Conservation (phyloP, 768 basidiomycete species). For the Hortiboletus campestris region DNA sequence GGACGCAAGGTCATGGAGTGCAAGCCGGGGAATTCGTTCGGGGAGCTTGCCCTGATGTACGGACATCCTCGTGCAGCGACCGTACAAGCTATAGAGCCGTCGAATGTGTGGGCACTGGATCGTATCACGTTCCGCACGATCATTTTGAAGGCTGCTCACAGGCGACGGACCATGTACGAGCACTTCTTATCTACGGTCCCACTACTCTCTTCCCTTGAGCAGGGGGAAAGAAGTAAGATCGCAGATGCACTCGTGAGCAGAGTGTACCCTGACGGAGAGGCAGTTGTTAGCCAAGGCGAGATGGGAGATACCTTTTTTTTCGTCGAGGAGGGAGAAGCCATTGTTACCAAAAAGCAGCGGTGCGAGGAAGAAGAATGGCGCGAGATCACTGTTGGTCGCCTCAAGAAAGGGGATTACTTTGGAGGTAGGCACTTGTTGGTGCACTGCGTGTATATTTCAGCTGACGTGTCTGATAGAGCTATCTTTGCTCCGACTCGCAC, state of each 20-base stretch:
- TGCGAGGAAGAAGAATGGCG: slow-evolving; percentile 55
- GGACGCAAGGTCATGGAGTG: slow-evolving; percentile 85
- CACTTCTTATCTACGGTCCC: slow-evolving; percentile 90
- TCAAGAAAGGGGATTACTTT: slow-evolving; percentile 95
- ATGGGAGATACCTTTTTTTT: slow-evolving; percentile 98
- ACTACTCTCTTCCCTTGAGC: slow-evolving; percentile 80
- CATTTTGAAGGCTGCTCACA: slow-evolving; percentile 88
- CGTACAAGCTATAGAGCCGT: slow-evolving; percentile 78
- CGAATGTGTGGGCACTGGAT: slow-evolving; percentile 92
- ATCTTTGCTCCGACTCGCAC: slow-evolving; percentile 82
- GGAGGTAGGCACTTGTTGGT: slow-evolving; percentile 63
- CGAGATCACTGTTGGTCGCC: slow-evolving; percentile 70
- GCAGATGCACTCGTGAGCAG: slow-evolving; percentile 90
- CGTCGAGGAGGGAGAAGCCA: slow-evolving; percentile 90
- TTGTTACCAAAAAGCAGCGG: slow-evolving; percentile 74
- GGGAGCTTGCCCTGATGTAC: slow-evolving; percentile 98
- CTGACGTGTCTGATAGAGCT: slow-evolving; percentile 58
- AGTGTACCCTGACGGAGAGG: slow-evolving; percentile 78
- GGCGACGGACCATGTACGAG: slow-evolving; percentile 94
- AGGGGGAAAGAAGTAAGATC: slow-evolving; percentile 92
- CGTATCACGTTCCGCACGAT: slow-evolving; percentile 98
- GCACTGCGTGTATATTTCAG: neutral
- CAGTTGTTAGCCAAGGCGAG: slow-evolving; percentile 90
- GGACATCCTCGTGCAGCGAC: slow-evolving; percentile 95
- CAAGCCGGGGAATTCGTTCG: slow-evolving; percentile 83